These are phyloP conservation scores for Ustulina deusta DNA, from an alignment of 2,329 filamentous ascomycete species.

Conservation along the genomic window DNA sequence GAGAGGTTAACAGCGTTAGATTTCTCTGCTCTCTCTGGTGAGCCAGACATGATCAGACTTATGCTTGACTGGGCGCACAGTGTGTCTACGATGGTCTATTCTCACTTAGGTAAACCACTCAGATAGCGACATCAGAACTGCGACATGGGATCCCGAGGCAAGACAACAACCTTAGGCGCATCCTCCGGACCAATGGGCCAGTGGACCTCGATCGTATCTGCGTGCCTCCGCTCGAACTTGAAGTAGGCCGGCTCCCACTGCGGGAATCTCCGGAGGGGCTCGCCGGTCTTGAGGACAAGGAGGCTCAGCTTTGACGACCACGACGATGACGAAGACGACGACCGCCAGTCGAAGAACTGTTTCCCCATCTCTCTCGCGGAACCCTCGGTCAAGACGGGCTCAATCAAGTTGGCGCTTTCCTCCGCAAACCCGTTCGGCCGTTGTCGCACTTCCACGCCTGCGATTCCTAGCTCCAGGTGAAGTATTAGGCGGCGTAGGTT, in stretches of 20 bases:
- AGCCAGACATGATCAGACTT: too few species aligned
- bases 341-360: neutral
- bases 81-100: too few species aligned
- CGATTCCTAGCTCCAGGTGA: neutral
- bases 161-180: too few species aligned
- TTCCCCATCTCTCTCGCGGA: neutral
- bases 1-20: too few species aligned
- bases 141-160: neutral
- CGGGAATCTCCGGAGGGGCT: neutral
- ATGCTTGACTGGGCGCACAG: too few species aligned
- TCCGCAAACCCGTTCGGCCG: neutral
- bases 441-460: neutral
- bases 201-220: neutral
- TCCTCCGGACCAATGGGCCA: neutral
- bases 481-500: neutral
- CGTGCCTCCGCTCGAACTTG: neutral
- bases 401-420: neutral
- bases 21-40: too few species aligned
- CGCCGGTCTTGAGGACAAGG: neutral
- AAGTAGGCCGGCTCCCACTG: neutral
- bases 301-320: neutral
- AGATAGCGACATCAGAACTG: slow-evolving; percentile 1
- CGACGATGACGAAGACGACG: neutral
- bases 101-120: neutral
- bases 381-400: neutral